phyloP scores from a whole-genome alignment of 2,329 filamentous ascomycete genomes.

The Fusarium irregulare region DNA sequence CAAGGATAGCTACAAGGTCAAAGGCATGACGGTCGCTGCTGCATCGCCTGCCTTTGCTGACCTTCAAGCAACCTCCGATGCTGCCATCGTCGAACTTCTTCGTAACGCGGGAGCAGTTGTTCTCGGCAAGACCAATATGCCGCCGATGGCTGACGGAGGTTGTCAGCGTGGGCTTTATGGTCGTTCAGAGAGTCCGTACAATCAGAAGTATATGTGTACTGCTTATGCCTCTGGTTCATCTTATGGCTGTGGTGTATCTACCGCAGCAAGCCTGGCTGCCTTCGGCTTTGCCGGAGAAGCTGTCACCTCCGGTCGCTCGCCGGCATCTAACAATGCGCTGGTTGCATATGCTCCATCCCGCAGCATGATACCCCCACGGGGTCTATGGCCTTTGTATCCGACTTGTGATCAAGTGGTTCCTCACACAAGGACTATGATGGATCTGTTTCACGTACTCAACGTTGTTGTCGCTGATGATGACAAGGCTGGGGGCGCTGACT shows the following conservation, averaged over 20 bases:
- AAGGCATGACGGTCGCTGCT: constrained; percentile 63
- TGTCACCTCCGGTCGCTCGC: constrained; percentile 66
- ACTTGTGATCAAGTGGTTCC: constrained; percentile 67
- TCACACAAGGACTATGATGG: constrained; percentile 61
- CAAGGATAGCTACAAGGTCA: constrained; percentile 68
- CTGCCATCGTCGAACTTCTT: constrained; percentile 60
- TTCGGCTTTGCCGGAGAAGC: constrained; percentile 68
- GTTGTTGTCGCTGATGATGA: constrained; percentile 59
- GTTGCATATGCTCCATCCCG: constrained; percentile 67
- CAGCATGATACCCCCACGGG: constrained; percentile 62
- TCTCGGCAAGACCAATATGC: constrained; percentile 67
- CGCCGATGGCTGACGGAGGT: constrained; percentile 67
- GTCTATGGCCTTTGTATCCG: constrained; percentile 66
- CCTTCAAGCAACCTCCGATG: constrained; percentile 63
- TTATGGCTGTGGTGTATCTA: constrained; percentile 65
- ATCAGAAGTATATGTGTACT: constrained; percentile 62
- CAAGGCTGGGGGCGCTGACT: constrained; percentile 52
- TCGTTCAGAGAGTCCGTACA: constrained; percentile 67
- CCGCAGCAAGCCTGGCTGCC: constrained; percentile 60
- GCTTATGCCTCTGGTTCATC: constrained; percentile 69
- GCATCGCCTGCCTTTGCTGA: constrained; percentile 66
- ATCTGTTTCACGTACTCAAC: constrained; percentile 62
- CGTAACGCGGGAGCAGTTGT: constrained; percentile 51
- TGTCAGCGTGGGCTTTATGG: constrained; percentile 69
- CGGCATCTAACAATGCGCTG: constrained; percentile 67